Conservation (phyloP, 208 protist species). For the Leishmania tropica region DNA sequence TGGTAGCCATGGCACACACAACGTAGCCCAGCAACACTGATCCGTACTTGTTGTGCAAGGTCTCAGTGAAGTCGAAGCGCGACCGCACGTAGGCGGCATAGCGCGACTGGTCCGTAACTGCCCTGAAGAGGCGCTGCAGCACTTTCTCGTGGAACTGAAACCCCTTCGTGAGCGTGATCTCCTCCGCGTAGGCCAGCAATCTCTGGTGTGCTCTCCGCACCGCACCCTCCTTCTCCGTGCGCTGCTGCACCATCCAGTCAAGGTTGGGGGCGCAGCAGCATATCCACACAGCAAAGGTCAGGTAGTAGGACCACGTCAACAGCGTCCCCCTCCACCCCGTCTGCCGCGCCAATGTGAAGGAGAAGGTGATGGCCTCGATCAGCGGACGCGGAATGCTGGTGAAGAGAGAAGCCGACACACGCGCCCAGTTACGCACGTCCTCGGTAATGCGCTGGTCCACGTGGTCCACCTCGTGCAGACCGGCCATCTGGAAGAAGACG, state of each 20-base stretch:
- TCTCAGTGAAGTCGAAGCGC: slow-evolving; percentile 56
- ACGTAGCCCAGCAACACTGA: slow-evolving; percentile 53
- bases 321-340: slow-evolving; percentile 31
- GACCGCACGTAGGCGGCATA: slow-evolving; percentile 58
- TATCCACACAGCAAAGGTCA: slow-evolving; percentile 34
- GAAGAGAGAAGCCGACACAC: slow-evolving; percentile 33
- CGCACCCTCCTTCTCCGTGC: slow-evolving; percentile 44
- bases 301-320: slow-evolving; percentile 52
- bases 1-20: slow-evolving; percentile 37
- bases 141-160: slow-evolving; percentile 39
- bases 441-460: slow-evolving; percentile 75
- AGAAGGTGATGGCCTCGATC: slow-evolving; percentile 60
- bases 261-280: slow-evolving; percentile 40
- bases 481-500: slow-evolving; percentile 71
- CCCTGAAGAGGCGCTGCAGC: slow-evolving; percentile 44
- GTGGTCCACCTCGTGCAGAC: slow-evolving; percentile 47
- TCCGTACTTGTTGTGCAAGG: slow-evolving; percentile 58
- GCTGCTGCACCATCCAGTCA: slow-evolving; percentile 50
- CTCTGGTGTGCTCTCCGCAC: slow-evolving; percentile 56
- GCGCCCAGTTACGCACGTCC: slow-evolving; percentile 58
- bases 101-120: slow-evolving; percentile 47
- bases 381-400: slow-evolving; percentile 55
- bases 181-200: slow-evolving; percentile 56
- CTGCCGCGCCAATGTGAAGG: slow-evolving; percentile 32
- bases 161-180: slow-evolving; percentile 60